Evolutionary conservation across 208 protist genomes (phyloP), one percentile per base, ranked within the genome.

Genomic region (Wallacemonas sp.): DNA sequence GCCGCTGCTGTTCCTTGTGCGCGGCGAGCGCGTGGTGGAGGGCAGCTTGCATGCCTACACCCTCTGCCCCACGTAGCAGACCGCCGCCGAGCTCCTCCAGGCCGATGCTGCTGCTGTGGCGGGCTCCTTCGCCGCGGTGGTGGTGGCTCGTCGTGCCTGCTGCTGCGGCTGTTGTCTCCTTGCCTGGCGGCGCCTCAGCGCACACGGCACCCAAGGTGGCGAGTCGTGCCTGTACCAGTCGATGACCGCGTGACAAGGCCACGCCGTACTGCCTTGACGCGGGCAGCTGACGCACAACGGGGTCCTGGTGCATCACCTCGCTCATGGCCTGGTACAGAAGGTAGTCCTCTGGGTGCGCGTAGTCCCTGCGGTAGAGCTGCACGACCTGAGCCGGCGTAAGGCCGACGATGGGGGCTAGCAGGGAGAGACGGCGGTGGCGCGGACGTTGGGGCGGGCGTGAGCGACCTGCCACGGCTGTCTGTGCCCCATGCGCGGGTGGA

Each of bases 281-380:
- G 19, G 66, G 55, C 1, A 79, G 30, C 1, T 22, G n/a, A 3
- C 41, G 70, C 13, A 82, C 66, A 1, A 61, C 64, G 13, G 19
- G 44, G 19, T 63, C 57, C 19, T 57, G 63, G 15, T 1, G 21
- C 21, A 36, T 21, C 21, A 76, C 59, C 13, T 21, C 33, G 15
- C 39, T 37, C 32, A 72, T 63, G 30, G 70, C 75, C 12, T 45
- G 46, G 30, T 66, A 72, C 30, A 87, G 61, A 9, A 70, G 32
- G 65, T 79, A 85, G 58, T 83, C 73, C 41, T 81, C 72, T 17
- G 66, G 66, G 69, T 91, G 80, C 41, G 41, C 38, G 41, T 77
- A 81, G 37, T 77, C 41, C 15, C 0, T 44, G 13, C 36, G 15
- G 57, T 84, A 66, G 12, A 90, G 66, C 12, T 22, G 17, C 22